Evolutionary conservation across 495 filamentous ascomycete species (phyloP).

Genomic region (Tuber aestivum): DNA sequence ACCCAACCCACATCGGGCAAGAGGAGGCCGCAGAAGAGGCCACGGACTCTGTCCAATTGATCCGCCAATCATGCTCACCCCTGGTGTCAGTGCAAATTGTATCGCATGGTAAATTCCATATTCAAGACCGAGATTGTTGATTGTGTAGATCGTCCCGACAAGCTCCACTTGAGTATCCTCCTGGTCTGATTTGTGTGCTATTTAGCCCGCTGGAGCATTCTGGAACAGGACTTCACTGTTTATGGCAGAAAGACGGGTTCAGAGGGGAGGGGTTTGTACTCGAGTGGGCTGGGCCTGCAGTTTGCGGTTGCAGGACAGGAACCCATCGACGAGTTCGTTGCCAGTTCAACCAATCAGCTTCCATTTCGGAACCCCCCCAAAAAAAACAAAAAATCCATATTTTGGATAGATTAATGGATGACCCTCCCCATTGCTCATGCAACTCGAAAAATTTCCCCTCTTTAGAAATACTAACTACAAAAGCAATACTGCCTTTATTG

Average conservation of each 20-base stretch:
- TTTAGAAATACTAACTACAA: not conserved
- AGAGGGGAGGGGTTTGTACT: not conserved
- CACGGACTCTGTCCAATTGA: not conserved
- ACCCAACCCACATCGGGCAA: not conserved
- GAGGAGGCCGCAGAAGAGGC: not conserved
- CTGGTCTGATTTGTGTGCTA: not conserved
- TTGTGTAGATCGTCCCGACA: not conserved
- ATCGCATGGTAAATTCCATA: not conserved
- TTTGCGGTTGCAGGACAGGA: slow-evolving; percentile 1
- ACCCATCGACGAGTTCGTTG: not conserved
- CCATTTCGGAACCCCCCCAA: not conserved
- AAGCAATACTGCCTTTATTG: not conserved
- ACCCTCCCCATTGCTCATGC: not conserved
- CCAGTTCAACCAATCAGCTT: not conserved
- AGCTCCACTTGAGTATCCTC: not conserved
- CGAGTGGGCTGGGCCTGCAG: not conserved
- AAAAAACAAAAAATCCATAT: not conserved
- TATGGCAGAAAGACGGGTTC: not conserved
- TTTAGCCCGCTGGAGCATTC: not conserved
- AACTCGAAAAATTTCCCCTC: not conserved
- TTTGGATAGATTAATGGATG: not conserved
- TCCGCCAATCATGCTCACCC: not conserved
- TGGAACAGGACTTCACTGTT: not conserved
- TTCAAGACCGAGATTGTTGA: not conserved
- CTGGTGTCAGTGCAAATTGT: not conserved